phyloP scores from a whole-genome alignment of 805 yeast genomes.

The Saturnispora sekii region DNA sequence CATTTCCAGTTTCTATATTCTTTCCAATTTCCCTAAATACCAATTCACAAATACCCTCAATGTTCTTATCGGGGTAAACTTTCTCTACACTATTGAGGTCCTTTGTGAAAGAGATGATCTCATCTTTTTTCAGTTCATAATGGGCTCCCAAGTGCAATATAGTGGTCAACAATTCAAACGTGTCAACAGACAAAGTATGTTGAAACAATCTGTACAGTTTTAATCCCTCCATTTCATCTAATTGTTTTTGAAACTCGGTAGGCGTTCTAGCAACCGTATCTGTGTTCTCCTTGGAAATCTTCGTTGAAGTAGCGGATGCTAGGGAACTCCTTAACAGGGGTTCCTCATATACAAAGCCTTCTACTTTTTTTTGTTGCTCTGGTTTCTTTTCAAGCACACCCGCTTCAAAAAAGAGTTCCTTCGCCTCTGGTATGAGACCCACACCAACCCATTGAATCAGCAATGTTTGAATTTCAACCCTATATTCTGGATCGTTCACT shows the following conservation, averaged over 20 bases:
- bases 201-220: conserved; percentile 5
- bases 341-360: neutral
- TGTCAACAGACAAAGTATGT: conserved; percentile 5
- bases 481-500: conserved; percentile 41
- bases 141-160: conserved; percentile 16
- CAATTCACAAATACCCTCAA: conserved; percentile 16
- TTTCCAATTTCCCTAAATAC: conserved; percentile 12
- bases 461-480: conserved; percentile 49
- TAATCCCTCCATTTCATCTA: conserved; percentile 4
- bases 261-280: neutral
- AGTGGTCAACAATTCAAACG: conserved; percentile 13
- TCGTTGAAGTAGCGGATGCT: neutral
- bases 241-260: neutral
- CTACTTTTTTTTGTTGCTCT: neutral
- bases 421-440: conserved; percentile 45
- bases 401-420: conserved; percentile 35
- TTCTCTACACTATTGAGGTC: conserved; percentile 17
- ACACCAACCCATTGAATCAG: conserved; percentile 57
- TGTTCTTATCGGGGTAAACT: conserved; percentile 10
- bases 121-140: conserved; percentile 13
- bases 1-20: conserved; percentile 6
- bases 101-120: conserved; percentile 16
- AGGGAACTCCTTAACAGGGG: neutral
- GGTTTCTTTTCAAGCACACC: neutral
- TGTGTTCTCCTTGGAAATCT: neutral